Percentiles rank a stretch among this genome's conserved stretches.
Evolutionary conservation across 805 yeast genomes (phyloP).

Genomic region (Blastobotrys peoriensis): DNA sequence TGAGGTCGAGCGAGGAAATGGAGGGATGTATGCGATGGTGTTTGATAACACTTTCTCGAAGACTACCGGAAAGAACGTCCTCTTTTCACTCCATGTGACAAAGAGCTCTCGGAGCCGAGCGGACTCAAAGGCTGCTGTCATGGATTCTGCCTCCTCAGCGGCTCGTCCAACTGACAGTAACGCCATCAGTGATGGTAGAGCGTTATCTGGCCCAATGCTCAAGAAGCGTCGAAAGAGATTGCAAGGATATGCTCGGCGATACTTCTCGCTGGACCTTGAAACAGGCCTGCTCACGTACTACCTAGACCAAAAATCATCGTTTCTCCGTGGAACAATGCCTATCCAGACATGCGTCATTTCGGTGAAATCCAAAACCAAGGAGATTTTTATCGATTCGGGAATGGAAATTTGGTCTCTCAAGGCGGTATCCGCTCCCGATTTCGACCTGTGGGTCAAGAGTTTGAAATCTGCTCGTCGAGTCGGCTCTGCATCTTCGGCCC

Average conservation of each 20-base stretch:
- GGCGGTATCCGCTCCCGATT: slow-evolving; percentile 58
- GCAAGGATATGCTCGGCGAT: slow-evolving; percentile 83
- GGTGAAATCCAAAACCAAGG: slow-evolving; percentile 60
- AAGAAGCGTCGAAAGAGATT: slow-evolving; percentile 78
- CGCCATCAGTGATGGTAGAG: slow-evolving; percentile 29
- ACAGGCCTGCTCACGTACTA: slow-evolving; percentile 82
- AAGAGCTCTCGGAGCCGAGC: neutral
- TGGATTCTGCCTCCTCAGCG: neutral
- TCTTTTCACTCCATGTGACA: slow-evolving; percentile 48
- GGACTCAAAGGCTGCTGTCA: neutral
- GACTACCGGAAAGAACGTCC: slow-evolving; percentile 72
- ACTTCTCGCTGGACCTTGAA: slow-evolving; percentile 74
- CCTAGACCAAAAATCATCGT: slow-evolving; percentile 59
- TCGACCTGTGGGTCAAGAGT: slow-evolving; percentile 78
- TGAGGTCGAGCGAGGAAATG: slow-evolving; percentile 41
- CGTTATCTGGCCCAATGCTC: slow-evolving; percentile 68
- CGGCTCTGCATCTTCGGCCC: neutral
- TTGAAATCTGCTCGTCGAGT: slow-evolving; percentile 41
- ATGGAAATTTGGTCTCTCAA: slow-evolving; percentile 90
- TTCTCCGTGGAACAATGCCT: slow-evolving; percentile 88
- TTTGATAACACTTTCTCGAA: slow-evolving; percentile 90
- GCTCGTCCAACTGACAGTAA: slow-evolving; percentile 2
- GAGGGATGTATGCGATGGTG: slow-evolving; percentile 78
- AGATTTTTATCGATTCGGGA: slow-evolving; percentile 85
- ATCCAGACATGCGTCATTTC: slow-evolving; percentile 74